Evolutionary conservation across 768 basidiomycete genomes (phyloP).

Genomic region (Lyophyllum shimeji): DNA sequence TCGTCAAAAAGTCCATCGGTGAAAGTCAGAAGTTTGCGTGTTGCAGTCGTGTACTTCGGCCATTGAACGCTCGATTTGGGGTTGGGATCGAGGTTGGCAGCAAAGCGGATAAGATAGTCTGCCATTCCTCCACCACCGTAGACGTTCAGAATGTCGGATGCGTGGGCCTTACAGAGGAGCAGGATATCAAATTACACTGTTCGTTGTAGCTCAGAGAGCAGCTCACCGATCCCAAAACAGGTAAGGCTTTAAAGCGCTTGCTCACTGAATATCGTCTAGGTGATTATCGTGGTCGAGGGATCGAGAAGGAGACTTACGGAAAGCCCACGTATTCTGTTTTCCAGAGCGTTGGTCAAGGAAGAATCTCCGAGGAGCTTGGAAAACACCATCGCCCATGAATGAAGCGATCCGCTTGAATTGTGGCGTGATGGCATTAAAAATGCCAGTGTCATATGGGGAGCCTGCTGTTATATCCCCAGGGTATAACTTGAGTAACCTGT

Average conservation of each 20-base stretch:
- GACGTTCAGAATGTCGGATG: constrained; percentile 39
- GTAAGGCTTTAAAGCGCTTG: constrained; percentile 39
- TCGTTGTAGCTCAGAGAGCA: not conserved
- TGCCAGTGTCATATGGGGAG: constrained; percentile 52
- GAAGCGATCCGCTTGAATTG: constrained; percentile 54
- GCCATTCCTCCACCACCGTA: constrained; percentile 42
- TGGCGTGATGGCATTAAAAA: constrained; percentile 41
- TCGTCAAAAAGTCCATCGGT: constrained; percentile 32
- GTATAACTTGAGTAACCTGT: constrained; percentile 32
- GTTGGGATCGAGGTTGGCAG: constrained; percentile 45
- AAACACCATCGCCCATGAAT: constrained; percentile 48
- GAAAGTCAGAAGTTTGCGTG: constrained; percentile 41
- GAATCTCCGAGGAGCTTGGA: constrained; percentile 50
- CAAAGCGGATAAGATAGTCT: constrained; percentile 48
- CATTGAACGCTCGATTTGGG: constrained; percentile 33
- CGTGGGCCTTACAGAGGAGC: constrained; percentile 34
- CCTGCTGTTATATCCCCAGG: constrained; percentile 41
- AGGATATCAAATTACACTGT: constrained; percentile 6
- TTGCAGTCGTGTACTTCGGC: constrained; percentile 41
- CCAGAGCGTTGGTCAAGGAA: constrained; percentile 37
- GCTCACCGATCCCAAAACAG: constrained; percentile 44
- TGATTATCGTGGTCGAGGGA: not conserved
- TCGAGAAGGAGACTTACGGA: constrained; percentile 29
- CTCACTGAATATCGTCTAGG: constrained; percentile 41
- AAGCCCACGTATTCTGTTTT: constrained; percentile 46